Evolutionary conservation across 257 asterid species (phyloP).

Genomic region (Solanum appendiculatum): DNA sequence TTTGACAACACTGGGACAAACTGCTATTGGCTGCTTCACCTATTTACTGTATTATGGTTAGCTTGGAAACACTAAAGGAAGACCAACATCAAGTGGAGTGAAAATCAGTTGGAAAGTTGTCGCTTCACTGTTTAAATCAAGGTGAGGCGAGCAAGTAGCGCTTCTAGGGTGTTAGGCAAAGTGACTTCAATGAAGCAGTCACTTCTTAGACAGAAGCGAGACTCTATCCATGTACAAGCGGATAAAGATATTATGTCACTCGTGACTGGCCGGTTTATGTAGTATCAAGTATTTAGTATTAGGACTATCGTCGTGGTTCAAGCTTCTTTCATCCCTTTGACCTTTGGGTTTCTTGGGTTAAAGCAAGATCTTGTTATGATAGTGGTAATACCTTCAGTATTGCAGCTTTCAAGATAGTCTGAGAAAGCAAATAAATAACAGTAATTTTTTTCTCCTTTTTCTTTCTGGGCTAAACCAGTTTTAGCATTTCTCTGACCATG

Average conservation of each 20-base stretch:
- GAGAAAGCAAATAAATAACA: neutral
- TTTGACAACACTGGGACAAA: neutral
- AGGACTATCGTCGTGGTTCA: neutral
- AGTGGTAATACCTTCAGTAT: neutral
- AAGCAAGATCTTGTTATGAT: neutral
- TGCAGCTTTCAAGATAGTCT: neutral
- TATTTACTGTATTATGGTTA: neutral
- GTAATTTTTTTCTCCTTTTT: neutral
- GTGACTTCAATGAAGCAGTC: neutral
- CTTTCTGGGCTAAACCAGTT: neutral
- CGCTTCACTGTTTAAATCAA: neutral
- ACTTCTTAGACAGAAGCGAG: neutral
- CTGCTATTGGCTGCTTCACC: neutral
- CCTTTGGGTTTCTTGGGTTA: neutral
- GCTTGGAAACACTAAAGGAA: neutral
- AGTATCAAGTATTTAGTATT: neutral
- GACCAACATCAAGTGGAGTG: neutral
- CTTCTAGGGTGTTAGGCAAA: neutral
- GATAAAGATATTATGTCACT: neutral
- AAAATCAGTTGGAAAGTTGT: neutral
- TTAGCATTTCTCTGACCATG: neutral
- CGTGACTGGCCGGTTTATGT: neutral
- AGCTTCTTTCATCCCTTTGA: neutral
- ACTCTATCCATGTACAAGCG: neutral
- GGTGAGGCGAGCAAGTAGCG: neutral